A percentile compares a stretch with the other conserved stretches of the same genome.
Evolutionary conservation across 169 alveolate species (phyloP).

Genomic region (Theileria orientalis): DNA sequence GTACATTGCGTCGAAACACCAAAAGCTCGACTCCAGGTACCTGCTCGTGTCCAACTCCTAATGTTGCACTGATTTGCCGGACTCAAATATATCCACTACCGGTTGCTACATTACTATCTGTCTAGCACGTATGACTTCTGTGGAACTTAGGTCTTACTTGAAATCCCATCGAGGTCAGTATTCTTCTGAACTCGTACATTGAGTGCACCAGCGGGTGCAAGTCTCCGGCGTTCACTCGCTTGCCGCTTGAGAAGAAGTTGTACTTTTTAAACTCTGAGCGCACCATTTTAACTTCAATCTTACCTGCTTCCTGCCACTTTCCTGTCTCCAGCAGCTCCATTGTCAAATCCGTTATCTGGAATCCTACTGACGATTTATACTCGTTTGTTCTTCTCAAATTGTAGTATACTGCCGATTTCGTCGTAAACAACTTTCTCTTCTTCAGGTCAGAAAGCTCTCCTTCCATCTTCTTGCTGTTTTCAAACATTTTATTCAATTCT

Average conservation of each 20-base stretch:
- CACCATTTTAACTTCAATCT: background rate
- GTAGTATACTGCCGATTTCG: slow-evolving; percentile 55
- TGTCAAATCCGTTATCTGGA: slow-evolving; percentile 82
- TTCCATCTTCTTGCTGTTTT: slow-evolving; percentile 36
- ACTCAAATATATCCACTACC: too few species aligned
- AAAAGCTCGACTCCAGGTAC: slow-evolving; percentile 97
- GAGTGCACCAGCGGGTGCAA: slow-evolving; percentile 81
- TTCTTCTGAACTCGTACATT: slow-evolving; percentile 53
- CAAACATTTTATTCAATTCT: slow-evolving; percentile 3
- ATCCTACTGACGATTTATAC: slow-evolving; percentile 47
- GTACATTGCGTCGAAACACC: slow-evolving; percentile 99
- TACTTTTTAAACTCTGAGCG: slow-evolving; percentile 77
- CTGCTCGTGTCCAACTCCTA: slow-evolving; percentile 98
- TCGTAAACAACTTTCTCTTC: slow-evolving; percentile 62
- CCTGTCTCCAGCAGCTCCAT: slow-evolving; percentile 84
- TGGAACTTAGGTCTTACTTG: slow-evolving; percentile 75
- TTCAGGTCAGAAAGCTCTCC: slow-evolving; percentile 59
- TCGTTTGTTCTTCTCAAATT: slow-evolving; percentile 52
- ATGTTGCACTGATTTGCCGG: slow-evolving; percentile 88
- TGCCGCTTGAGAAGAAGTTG: slow-evolving; percentile 86
- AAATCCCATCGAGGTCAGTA: slow-evolving; percentile 81
- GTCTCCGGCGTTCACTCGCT: slow-evolving; percentile 81
- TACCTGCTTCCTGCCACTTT: slow-evolving; percentile 77
- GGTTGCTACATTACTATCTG: slow-evolving; percentile 82
- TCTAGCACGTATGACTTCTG: slow-evolving; percentile 82